Base-by-base conservation (phyloP, 176 grass and related monocot genomes). In the Avena insularis region DNA sequence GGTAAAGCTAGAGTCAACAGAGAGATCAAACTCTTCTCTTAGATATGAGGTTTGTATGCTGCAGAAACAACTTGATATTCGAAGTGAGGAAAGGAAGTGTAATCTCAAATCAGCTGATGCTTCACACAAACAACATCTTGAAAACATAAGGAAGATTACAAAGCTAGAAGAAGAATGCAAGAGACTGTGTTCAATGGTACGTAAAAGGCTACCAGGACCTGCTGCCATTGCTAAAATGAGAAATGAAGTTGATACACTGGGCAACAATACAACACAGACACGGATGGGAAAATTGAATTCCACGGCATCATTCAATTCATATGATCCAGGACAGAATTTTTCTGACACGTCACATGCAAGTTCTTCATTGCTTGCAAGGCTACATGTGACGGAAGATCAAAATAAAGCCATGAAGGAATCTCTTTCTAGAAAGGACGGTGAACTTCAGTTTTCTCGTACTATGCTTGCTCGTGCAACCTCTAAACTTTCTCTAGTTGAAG, bases 1-100 rank as follows among this genome's bases (percentile, higher is more conserved):
- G 8, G 80, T 43, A 49, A 92, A 87, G 72, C 75, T 96, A 46
- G 87, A 96, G 59, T 87, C 84, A 31, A 65, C 90, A 2, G 92
- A 98, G 86, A 94, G 85, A 81, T 60, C 80, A 53, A 96, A 96
- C 75, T 90, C 97, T 84, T 94, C 97, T 84, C 85, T 96, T 74
- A 90, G 80, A 58, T 98, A 98, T 74, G 97, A 98, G 79, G 92
- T 96, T 78, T 98, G 92, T 86, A 93, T 98, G 87, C 86, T 96
- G 88, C 92, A 96, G 82, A 96, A 98, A 78, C 93, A 98, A 89
- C 90, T 94, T 83, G 97, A 98, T 77, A 96, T 98, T 93, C 86
- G 92, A 85, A 96, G 89, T 20, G 92, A 94, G 68, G 97, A 98
- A 82, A 93, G 92, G 67, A 93, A 94, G 59, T 93, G 92, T 86